Evolutionary conservation across 192 early-diverging fungal species (phyloP).

Genomic region (Podila verticillata): DNA sequence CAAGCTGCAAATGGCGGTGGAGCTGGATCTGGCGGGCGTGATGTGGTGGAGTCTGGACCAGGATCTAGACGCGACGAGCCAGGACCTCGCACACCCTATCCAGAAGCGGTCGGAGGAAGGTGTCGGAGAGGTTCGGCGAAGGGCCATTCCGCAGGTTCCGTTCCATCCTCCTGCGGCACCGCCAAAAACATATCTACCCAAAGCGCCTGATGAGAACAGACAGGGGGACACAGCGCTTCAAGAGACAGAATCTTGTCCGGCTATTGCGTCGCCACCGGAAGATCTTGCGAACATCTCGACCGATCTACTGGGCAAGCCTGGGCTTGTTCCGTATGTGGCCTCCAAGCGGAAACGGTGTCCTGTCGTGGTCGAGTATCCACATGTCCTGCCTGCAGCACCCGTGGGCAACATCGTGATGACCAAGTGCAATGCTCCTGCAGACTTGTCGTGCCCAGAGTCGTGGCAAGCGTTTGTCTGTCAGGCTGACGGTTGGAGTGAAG

Average conservation of each 20-base stretch:
- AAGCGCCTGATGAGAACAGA: neutral
- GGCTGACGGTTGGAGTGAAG: constrained; percentile 13
- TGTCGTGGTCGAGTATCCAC: constrained; percentile 6
- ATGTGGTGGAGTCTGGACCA: constrained; percentile 51
- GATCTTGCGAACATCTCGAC: constrained; percentile 10
- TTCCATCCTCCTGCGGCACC: neutral
- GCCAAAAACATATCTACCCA: neutral
- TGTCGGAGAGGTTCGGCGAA: neutral
- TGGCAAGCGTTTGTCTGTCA: constrained; percentile 33
- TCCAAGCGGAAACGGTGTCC: constrained; percentile 30
- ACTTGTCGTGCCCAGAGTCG: constrained; percentile 11
- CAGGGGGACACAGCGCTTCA: neutral
- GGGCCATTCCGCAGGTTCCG: constrained; percentile 1
- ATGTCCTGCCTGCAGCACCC: constrained; percentile 26
- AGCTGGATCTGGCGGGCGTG: constrained; percentile 27
- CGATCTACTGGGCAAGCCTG: constrained; percentile 14
- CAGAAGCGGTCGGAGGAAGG: neutral
- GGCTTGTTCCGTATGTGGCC: constrained; percentile 32
- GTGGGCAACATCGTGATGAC: constrained; percentile 29
- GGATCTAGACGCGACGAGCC: constrained; percentile 33
- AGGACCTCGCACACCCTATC: neutral
- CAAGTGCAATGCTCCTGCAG: constrained; percentile 5
- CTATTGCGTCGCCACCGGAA: constrained; percentile 4
- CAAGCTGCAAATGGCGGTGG: constrained; percentile 34
- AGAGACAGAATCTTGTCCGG: neutral